Base-by-base conservation (phyloP, 495 filamentous ascomycete genomes). In the Margaritispora aquatica region DNA sequence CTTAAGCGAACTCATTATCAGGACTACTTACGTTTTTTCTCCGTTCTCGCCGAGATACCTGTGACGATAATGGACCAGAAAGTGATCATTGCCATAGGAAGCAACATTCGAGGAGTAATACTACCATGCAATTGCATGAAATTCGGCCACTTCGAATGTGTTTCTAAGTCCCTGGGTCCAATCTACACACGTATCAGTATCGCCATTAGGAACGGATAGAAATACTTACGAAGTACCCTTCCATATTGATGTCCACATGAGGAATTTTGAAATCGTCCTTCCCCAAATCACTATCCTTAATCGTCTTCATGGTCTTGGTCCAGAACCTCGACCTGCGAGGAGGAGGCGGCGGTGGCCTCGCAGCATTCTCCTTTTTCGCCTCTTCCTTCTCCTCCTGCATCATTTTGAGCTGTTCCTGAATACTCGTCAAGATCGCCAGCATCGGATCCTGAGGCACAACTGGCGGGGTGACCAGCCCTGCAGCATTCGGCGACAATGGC, bases 61-160 rank as follows among this genome's bases (percentile, higher is more conserved):
- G 88, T 91, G 61, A 95, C 83, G 1, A 77, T 59, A 4, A 82
- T 86, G 1, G 89, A 73, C 90, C 90, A 95, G 21, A 65, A 68
- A 10, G 73, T 88, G 5, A 94, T 78, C 60, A 83, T 77, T 22
- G 84, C 17, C 9, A 94, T 71, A 0, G 90, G 90, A 1, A 94
- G 56, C 31, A 92, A 84, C 87, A 93, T 84, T 67, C 86, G 85
- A 19, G 90, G 90, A 55, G 88, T 75, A 63, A 93, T 86, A 65
- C 86, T 90, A 48, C 90, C 90, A 70, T 90, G 87, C 71, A 93
- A 77, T 58, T 88, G 87, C 64, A 93, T 64, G 69, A 90, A 88
- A 59, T 85, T 79, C 13, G 90, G 90, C 77, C 88, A 85, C 80
- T 89, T 92, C 9, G 88, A 92, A 67, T 93, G 88, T 54, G 80